These are phyloP conservation scores for Elsinoe arachidis DNA, from an alignment of 2,329 filamentous ascomycete genomes.

Conservation along the genomic window DNA sequence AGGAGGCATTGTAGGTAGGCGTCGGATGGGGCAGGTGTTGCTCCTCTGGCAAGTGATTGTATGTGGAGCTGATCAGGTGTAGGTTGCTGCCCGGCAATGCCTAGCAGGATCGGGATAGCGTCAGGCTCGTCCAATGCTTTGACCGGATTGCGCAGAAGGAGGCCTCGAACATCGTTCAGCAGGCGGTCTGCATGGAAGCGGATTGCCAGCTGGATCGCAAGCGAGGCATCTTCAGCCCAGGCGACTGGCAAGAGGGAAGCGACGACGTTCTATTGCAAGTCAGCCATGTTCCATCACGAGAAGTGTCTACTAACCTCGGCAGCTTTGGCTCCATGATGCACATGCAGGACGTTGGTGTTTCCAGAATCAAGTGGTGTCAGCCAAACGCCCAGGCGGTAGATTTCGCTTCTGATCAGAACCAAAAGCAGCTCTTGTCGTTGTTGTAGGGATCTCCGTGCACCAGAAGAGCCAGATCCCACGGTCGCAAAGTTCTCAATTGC, in stretches of 20 bases:
- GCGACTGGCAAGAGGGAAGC: conserved; percentile 64
- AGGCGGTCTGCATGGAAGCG: conserved; percentile 71
- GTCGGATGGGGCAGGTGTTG: conserved; percentile 16
- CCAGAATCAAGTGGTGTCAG: conserved; percentile 67
- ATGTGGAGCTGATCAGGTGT: conserved; percentile 5
- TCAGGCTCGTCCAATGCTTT: conserved; percentile 74
- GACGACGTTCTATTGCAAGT: conserved; percentile 15
- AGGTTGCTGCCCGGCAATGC: conserved; percentile 40
- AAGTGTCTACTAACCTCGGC: conserved; percentile 3
- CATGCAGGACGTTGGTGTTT: conserved; percentile 24
- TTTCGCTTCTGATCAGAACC: conserved; percentile 74
- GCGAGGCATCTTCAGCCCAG: conserved; percentile 74
- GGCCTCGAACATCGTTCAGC: conserved; percentile 64
- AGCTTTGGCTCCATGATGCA: conserved; percentile 34
- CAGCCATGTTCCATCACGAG: background rate
- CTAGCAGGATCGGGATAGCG: conserved; percentile 73
- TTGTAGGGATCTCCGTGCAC: conserved; percentile 57
- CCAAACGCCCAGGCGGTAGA: conserved; percentile 79
- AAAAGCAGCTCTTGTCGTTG: conserved; percentile 77
- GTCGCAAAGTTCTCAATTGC: conserved; percentile 57
- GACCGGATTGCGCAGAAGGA: conserved; percentile 74
- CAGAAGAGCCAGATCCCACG: conserved; percentile 44
- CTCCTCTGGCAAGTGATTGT: background rate
- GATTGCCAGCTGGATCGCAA: conserved; percentile 76
- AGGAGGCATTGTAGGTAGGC: conserved; percentile 59